Evolutionary conservation across 1,139 yeast genomes (phyloP).

Genomic region (Hanseniaspora gamundiae): DNA sequence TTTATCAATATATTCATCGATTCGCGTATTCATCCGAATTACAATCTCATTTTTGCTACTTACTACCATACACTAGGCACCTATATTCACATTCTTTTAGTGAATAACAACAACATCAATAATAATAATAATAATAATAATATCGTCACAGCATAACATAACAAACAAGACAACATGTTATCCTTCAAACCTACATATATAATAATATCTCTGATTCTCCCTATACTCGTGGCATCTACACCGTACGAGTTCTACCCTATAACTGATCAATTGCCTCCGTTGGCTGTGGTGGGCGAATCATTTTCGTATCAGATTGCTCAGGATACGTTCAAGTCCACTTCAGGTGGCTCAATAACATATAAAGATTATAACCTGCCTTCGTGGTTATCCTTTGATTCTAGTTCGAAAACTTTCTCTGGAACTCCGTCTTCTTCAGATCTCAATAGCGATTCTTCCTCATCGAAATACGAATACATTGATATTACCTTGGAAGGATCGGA

Average conservation of each 20-base stretch:
- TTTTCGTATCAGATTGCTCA: slow-evolving; percentile 62
- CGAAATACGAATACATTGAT: slow-evolving; percentile 25
- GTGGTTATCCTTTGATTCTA: slow-evolving; percentile 67
- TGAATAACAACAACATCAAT: no score
- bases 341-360: slow-evolving; percentile 37
- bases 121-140: background rate
- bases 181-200: background rate
- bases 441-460: slow-evolving; percentile 21
- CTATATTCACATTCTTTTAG: no score
- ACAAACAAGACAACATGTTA: background rate
- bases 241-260: slow-evolving; percentile 71
- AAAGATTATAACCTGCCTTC: slow-evolving; percentile 47
- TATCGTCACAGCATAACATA: background rate
- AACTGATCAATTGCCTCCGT: slow-evolving; percentile 71
- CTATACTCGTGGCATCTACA: slow-evolving; percentile 12
- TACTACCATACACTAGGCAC: no score
- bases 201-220: background rate
- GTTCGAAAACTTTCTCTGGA: slow-evolving; percentile 55
- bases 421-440: slow-evolving; percentile 43
- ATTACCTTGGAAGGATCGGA: slow-evolving; percentile 58
- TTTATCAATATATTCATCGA: no score
- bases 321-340: slow-evolving; percentile 48
- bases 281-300: slow-evolving; percentile 55
- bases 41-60: no score
- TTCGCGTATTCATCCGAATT: no score